A percentile compares a stretch with the other conserved stretches of the same genome.
These are phyloP conservation scores for Cryptosporidium sp. DNA, from an alignment of 169 alveolate genomes.

Conservation along the genomic window DNA sequence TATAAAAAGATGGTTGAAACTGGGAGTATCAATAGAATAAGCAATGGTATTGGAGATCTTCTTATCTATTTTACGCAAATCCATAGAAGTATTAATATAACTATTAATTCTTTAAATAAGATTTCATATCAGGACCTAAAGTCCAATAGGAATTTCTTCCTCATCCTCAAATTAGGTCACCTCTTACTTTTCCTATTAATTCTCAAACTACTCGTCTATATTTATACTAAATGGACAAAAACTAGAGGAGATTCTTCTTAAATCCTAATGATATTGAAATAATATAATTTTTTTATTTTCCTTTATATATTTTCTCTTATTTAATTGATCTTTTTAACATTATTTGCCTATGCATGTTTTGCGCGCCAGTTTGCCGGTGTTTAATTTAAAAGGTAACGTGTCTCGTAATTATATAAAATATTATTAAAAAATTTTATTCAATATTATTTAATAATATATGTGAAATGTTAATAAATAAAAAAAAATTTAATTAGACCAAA, in stretches of 20 bases:
- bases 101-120: neutral
- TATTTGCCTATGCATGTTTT: neutral
- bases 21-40: conserved; percentile 26
- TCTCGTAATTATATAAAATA: neutral
- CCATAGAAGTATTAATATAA: neutral
- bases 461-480: neutral
- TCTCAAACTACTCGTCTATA: conserved; percentile 13
- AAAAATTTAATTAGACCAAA: neutral
- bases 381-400: neutral
- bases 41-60: conserved; percentile 36
- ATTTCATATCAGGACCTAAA: neutral
- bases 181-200: conserved; percentile 9
- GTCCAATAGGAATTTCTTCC: neutral
- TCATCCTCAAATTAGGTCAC: conserved; percentile 4
- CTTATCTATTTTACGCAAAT: neutral
- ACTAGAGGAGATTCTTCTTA: neutral
- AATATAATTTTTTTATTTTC: neutral
- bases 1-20: conserved; percentile 49
- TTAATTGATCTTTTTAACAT: neutral
- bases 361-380: conserved; percentile 5
- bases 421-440: neutral
- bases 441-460: neutral
- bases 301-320: neutral
- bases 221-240: conserved; percentile 2
- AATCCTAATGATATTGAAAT: neutral